A percentile compares a stretch with the other conserved stretches of the same genome.
These are phyloP conservation scores for Deinandra increscens DNA, from an alignment of 129 eudicot genomes.

Conservation along the genomic window DNA sequence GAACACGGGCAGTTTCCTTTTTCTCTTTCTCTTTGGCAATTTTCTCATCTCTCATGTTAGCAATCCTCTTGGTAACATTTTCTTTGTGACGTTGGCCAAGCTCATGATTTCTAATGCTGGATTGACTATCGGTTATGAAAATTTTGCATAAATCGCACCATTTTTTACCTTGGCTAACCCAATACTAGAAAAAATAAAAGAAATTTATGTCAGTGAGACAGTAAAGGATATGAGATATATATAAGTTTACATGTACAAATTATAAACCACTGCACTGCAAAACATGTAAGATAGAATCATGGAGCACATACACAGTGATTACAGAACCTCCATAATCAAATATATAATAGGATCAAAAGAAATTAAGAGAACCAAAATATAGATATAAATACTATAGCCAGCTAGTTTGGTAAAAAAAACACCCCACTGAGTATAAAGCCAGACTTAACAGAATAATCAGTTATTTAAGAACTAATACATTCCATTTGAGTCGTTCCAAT, in stretches of 20 bases:
- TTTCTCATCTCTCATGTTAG: constrained; percentile 78
- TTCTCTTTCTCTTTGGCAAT: constrained; percentile 75
- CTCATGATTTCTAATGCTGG: constrained; percentile 92
- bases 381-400: constrained; percentile 1
- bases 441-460: neutral
- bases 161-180: constrained; percentile 99
- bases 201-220: constrained; percentile 13
- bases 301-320: constrained; percentile 10
- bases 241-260: neutral
- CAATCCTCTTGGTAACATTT: constrained; percentile 67
- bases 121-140: constrained; percentile 71
- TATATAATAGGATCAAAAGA: neutral
- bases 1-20: constrained; percentile 68
- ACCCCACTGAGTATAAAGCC: neutral
- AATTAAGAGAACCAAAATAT: neutral
- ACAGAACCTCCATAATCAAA: neutral
- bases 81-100: constrained; percentile 91
- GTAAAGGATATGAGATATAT: neutral
- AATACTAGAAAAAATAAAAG: constrained; percentile 54
- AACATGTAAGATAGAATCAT: neutral
- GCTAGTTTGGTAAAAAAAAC: too few relatives aligned
- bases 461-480: neutral
- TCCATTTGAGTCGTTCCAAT: neutral
- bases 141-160: constrained; percentile 98
- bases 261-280: neutral